Base-by-base conservation (phyloP, 805 yeast genomes). In the Candida stauntonica region DNA sequence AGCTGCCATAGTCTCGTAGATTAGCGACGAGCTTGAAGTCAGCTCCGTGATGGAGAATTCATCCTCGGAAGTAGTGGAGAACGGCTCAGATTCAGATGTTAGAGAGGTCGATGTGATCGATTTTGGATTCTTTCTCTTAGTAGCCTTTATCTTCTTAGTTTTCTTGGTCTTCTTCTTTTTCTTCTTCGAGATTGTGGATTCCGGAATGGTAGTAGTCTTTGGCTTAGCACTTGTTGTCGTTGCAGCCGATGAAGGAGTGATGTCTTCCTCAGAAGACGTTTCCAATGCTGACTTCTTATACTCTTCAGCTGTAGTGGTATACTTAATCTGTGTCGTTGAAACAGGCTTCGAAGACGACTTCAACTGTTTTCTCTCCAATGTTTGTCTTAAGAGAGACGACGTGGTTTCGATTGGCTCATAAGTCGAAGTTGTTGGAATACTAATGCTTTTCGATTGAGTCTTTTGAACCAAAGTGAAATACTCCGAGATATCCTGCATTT, bases 401-500 rank as follows among this genome's bases (percentile, higher is more conserved):
- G 36, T 18, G 12, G n/a, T 5, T 2, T 9, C 26, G 13, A 21
- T 36, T 7, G 27, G 7, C 17, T n/a, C 5, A 7, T 20, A 31
- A 8, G 19, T 18, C 16, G 26, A n/a, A 7, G 27, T 20, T 3
- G 35, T 34, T 7, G 33, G 11, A 16, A 24, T 19, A n/a, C 21
- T 18, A 13, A 36, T 26, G 17, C 35, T 38, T 5, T 29, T 28
- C 5, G 42, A 21, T 17, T 29, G 36, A 12, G 45, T 31, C 24
- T 31, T 38, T 28, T 45, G 50, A 15, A 46, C 33, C 42, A 52
- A 45, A 2, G 57, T 50, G 34, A 54, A 52, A 34, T 54, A 55
- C 12, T 52, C 58, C 3, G 50, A 45, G n/a, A 47, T 18, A 29
- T 51, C 54, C 12, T 31, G 34, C 15, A 33, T 13, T 5, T 38